Conservation (phyloP, 371 early-diverging fungal species). For the Rhizopus stolonifer region DNA sequence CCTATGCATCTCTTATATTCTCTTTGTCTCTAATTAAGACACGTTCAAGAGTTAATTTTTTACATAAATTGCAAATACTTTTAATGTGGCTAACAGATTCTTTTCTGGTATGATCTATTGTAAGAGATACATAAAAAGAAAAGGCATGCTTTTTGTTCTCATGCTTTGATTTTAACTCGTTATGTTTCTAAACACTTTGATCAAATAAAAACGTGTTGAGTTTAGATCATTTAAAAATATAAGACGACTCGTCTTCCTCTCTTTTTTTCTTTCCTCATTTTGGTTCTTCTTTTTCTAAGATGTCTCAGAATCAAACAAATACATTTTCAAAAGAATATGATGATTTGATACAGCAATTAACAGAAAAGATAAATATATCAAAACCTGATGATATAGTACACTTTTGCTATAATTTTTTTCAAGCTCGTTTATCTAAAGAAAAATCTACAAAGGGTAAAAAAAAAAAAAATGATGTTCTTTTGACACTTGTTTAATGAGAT, state of each 20-base stretch:
- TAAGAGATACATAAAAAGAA: no score
- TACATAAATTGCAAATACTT: no score
- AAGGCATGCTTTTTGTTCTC: no score
- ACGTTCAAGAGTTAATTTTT: no score
- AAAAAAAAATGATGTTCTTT: neutral
- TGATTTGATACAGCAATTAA: conserved; percentile 27
- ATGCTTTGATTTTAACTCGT: neutral
- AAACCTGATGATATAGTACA: conserved; percentile 77
- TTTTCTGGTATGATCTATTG: no score
- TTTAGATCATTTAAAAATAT: neutral
- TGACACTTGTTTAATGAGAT: no score
- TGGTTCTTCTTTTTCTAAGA: neutral
- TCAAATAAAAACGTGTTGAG: conserved; percentile 2
- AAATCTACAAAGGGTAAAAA: conserved; percentile 22
- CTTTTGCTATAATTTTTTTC: conserved; percentile 86
- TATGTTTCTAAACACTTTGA: neutral
- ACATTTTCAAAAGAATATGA: conserved; percentile 23
- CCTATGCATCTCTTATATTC: no score
- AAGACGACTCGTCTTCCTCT: neutral
- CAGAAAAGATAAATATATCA: conserved; percentile 16
- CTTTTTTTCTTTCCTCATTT: conserved; percentile 7
- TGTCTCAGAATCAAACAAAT: neutral
- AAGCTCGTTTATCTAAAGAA: conserved; percentile 66
- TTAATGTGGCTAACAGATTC: no score
- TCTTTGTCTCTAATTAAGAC: no score